Evolutionary conservation across 1,284 basidiomycete species (phyloP), one percentile per base, ranked within the genome.

Genomic region (Athelia sp.): DNA sequence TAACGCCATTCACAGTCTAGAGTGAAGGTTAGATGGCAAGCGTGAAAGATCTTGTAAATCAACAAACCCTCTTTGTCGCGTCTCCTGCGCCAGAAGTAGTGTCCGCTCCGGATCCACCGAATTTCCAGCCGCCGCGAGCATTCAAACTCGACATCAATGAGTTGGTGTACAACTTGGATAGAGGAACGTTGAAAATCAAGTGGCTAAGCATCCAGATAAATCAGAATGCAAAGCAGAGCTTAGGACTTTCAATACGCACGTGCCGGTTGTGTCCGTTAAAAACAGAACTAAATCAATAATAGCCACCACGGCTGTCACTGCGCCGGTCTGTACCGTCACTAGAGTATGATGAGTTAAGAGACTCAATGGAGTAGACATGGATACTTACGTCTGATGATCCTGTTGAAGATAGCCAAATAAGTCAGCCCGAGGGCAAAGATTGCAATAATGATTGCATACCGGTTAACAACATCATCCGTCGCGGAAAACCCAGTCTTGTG

Each of bases 111-210:
- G 22, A 15, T 31, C 23, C 14, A 17, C 21, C 32, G 64, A 43
- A 66, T 57, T 59, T 58, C 67, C 67, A 68, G 3, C 61, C 58
- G 21, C 51, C 56, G 14, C 71, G 62, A 15, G 68, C 61, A 49
- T 75, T 74, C 26, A 75, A 58, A 45, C 64, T 72, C 43, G 70
- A 72, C 61, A 74, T 62, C 18, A 74, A 58, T 13, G 67, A 68
- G 56, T 73, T 75, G 11, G 70, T 67, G 59, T 74, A 75, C 1
- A 74, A 58, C 54, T 74, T 74, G 49, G 67, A 62, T 0, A 75
- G 61, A 4, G 70, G 64, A 50, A 72, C 59, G 49, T 73, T 73
- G 62, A 74, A 70, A 3, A 68, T 59, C 8, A 74, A 61, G 51
- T 74, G 71, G 21, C 67, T 70, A 51, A 26, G 19, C 24, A 22